These are phyloP conservation scores for Fusarium nisikadoi DNA, from an alignment of 2,329 filamentous ascomycete genomes.

Conservation along the genomic window DNA sequence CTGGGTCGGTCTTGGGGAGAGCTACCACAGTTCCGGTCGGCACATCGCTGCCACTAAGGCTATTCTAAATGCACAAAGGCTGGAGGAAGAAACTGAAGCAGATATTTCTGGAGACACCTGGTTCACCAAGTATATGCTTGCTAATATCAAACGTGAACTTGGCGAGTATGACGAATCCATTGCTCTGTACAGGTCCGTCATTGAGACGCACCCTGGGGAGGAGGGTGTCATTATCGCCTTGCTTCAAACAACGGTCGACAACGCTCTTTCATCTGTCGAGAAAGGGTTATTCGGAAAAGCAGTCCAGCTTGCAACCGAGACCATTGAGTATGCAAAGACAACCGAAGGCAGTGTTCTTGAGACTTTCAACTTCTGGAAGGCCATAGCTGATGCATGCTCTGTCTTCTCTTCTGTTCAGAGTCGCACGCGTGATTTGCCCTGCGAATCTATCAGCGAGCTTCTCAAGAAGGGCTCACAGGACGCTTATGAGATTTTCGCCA, in stretches of 20 bases:
- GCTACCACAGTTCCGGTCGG: constrained; percentile 92
- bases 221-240: constrained; percentile 89
- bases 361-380: constrained; percentile 96
- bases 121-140: constrained; percentile 97
- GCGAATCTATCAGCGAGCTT: constrained; percentile 65
- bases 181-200: constrained; percentile 77
- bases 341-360: constrained; percentile 70
- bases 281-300: constrained; percentile 89
- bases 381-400: constrained; percentile 86
- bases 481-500: constrained; percentile 70
- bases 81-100: constrained; percentile 70
- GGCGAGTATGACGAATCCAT: constrained; percentile 91
- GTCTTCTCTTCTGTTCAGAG: constrained; percentile 84
- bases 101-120: constrained; percentile 75
- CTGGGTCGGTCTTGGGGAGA: constrained; percentile 96
- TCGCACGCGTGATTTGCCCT: constrained; percentile 71
- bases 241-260: constrained; percentile 88
- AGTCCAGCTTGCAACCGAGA: constrained; percentile 73
- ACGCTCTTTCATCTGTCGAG: constrained; percentile 78
- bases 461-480: constrained; percentile 64
- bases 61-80: constrained; percentile 82
- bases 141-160: constrained; percentile 91
- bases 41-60: constrained; percentile 95
- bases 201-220: constrained; percentile 75
- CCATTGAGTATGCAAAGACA: constrained; percentile 72